Conservation (phyloP, 768 basidiomycete species). For the Termitomyces eurrhizus region DNA sequence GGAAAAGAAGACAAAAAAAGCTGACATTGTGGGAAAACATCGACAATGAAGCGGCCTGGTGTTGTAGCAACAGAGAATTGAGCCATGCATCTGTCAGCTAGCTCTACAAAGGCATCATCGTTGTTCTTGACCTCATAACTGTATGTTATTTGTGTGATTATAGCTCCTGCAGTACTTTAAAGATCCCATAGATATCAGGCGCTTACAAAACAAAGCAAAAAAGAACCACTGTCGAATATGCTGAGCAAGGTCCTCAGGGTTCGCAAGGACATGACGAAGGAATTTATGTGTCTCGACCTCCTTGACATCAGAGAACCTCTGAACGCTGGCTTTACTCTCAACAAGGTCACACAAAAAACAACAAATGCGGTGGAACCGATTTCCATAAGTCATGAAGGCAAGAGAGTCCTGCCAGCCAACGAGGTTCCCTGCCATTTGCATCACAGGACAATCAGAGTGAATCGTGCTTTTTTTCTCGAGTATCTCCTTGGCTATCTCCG, state of each 20-base stretch:
- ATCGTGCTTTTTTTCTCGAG: constrained; percentile 54
- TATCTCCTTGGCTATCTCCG: constrained; percentile 46
- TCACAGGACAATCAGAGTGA: constrained; percentile 61
- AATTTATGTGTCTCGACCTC: constrained; percentile 46
- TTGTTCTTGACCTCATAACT: constrained; percentile 49
- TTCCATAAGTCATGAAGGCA: constrained; percentile 45
- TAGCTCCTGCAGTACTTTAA: constrained; percentile 43
- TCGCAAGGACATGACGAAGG: constrained; percentile 41
- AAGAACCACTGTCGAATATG: constrained; percentile 43
- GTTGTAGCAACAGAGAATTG: background rate
- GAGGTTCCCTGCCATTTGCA: constrained; percentile 51
- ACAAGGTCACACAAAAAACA: constrained; percentile 47
- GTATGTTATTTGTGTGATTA: constrained; percentile 48
- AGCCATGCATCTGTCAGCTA: constrained; percentile 24
- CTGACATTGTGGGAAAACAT: background rate
- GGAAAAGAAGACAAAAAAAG: background rate
- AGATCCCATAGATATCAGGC: background rate
- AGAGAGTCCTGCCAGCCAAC: constrained; percentile 54
- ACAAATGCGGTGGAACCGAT: constrained; percentile 49
- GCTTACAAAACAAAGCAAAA: constrained; percentile 1
- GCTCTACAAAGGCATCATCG: constrained; percentile 46
- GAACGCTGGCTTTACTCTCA: constrained; percentile 38
- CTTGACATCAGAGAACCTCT: constrained; percentile 38
- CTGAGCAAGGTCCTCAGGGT: constrained; percentile 38
- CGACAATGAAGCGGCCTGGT: background rate